Conservation (phyloP, 108 stramenopile species). For the Phaeodactylum tricornutum region DNA sequence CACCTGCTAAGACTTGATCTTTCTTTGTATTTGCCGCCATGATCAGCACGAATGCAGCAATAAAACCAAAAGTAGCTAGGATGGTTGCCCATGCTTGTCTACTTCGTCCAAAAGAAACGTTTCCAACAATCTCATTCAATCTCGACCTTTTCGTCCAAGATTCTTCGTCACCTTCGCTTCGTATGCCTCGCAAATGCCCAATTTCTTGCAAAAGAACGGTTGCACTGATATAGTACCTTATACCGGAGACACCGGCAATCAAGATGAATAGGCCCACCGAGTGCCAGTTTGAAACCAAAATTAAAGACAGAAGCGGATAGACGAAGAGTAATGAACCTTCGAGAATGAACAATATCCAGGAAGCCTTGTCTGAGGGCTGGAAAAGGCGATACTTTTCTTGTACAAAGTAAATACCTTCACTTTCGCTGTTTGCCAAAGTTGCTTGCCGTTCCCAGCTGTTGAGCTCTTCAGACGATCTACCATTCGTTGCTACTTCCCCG, state of each 20-base stretch:
- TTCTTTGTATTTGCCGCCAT: conserved; percentile 4
- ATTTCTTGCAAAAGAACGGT: conserved; percentile 19
- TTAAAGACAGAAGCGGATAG: conserved; percentile 30
- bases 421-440: background rate
- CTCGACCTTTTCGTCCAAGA: conserved; percentile 21
- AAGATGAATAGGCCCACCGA: conserved; percentile 15
- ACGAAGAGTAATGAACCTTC: conserved; percentile 42
- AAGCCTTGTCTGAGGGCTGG: conserved; percentile 30
- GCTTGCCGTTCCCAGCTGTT: background rate
- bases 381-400: conserved; percentile 30
- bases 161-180: conserved; percentile 8
- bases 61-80: conserved; percentile 23
- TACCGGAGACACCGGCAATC: conserved; percentile 4
- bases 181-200: conserved; percentile 16
- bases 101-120: conserved; percentile 17
- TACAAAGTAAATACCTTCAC: conserved; percentile 28
- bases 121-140: conserved; percentile 23
- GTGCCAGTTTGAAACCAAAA: conserved; percentile 11
- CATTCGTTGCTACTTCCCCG: background rate
- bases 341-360: conserved; percentile 25
- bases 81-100: conserved; percentile 18
- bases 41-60: conserved; percentile 25
- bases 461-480: background rate
- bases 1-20: conserved; percentile 6
- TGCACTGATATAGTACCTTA: conserved; percentile 18